Conservation (phyloP, 2,329 filamentous ascomycete genomes). For the Arthrobotrys conoides region DNA sequence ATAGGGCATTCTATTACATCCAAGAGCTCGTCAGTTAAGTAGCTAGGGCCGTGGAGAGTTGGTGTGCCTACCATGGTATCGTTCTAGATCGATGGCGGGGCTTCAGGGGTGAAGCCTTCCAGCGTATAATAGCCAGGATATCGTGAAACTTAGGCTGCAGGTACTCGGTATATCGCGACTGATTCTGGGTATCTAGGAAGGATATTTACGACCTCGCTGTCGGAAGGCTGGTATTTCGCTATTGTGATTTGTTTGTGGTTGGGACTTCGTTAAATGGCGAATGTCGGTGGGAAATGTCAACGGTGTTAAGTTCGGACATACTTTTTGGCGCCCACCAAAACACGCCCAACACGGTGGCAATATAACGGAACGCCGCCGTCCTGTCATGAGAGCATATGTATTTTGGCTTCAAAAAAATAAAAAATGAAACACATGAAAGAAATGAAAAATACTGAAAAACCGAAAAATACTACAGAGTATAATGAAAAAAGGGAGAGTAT, state of each 20-base stretch:
- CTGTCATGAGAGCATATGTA: neutral
- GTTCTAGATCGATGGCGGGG: constrained; percentile 9
- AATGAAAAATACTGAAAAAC: no score
- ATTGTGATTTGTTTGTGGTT: constrained; percentile 1
- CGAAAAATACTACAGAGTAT: no score
- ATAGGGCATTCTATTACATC: constrained; percentile 79
- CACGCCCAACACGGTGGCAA: constrained; percentile 38
- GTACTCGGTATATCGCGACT: neutral
- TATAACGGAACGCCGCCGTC: neutral
- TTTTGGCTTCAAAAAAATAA: neutral
- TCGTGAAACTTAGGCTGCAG: neutral
- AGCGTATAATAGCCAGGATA: neutral
- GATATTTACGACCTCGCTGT: neutral
- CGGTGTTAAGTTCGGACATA: constrained; percentile 56
- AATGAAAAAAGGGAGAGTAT: neutral
- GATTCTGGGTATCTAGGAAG: neutral
- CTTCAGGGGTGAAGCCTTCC: constrained; percentile 42
- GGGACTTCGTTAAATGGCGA: constrained; percentile 3
- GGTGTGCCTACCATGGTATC: constrained; percentile 25
- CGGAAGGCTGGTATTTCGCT: constrained; percentile 5
- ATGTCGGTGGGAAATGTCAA: constrained; percentile 47
- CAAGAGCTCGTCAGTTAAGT: constrained; percentile 8
- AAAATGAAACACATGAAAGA: neutral
- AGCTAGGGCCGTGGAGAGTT: neutral
- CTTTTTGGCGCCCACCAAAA: constrained; percentile 22